Evolutionary conservation across 202 grass and related monocot genomes (phyloP).

Genomic region (Carex arenaria): DNA sequence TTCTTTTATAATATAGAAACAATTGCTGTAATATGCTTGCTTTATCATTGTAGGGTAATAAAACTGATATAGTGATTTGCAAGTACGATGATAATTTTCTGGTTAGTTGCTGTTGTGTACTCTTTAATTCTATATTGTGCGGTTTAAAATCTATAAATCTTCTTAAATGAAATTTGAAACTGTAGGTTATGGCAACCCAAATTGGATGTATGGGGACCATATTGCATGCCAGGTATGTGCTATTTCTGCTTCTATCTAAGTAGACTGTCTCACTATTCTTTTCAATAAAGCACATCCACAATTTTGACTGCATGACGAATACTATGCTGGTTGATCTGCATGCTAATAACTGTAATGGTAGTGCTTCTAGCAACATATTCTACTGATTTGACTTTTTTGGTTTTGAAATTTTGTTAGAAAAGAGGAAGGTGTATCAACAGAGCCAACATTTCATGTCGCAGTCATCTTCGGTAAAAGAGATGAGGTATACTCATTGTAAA

Average conservation of each 20-base stretch:
- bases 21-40: neutral
- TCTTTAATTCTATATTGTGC: constrained; percentile 2
- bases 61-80: constrained; percentile 74
- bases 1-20: neutral
- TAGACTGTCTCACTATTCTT: neutral
- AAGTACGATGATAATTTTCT: constrained; percentile 75
- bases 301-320: neutral
- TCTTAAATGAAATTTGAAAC: constrained; percentile 16
- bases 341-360: neutral
- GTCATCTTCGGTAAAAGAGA: constrained; percentile 96
- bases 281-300: neutral
- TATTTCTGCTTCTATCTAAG: neutral
- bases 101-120: constrained; percentile 36
- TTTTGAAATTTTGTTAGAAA: constrained; percentile 45
- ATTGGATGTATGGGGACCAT: constrained; percentile 94
- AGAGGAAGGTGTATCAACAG: constrained; percentile 78
- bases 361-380: neutral
- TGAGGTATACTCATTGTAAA: constrained; percentile 46
- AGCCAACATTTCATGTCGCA: constrained; percentile 75
- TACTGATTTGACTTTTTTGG: neutral
- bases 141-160: constrained; percentile 17
- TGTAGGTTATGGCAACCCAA: constrained; percentile 86
- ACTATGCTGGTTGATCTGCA: neutral
- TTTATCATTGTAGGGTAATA: constrained; percentile 58
- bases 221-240: constrained; percentile 56